Percentiles rank a stretch among this genome's conserved stretches.
These are phyloP conservation scores for Candida suzukii DNA, from an alignment of 805 yeast genomes.

Conservation along the genomic window DNA sequence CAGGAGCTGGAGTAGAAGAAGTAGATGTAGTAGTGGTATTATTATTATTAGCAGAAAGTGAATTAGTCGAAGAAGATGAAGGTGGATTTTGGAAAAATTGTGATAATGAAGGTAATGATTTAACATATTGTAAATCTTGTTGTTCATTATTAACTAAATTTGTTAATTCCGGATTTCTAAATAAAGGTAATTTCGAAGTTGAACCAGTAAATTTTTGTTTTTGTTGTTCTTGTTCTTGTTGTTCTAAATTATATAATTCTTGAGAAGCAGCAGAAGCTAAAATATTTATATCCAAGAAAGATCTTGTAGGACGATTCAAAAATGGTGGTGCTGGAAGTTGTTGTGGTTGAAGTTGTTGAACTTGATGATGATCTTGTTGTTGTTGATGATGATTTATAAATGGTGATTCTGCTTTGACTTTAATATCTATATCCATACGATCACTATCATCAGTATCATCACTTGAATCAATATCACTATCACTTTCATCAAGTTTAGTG, in stretches of 20 bases:
- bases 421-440: constrained; percentile 2
- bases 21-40: not conserved
- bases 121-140: constrained; percentile 29
- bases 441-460: constrained; percentile 12
- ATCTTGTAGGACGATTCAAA: constrained; percentile 11
- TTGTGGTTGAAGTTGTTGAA: not conserved
- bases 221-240: constrained; percentile 10
- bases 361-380: not conserved
- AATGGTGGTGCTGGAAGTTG: constrained; percentile 8
- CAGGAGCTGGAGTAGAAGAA: constrained; percentile 26
- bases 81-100: constrained; percentile 38
- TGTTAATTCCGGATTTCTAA: not conserved
- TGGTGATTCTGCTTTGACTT: not conserved
- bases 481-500: constrained; percentile 6
- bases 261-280: constrained; percentile 50
- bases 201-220: not conserved
- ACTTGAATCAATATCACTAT: constrained; percentile 15
- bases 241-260: constrained; percentile 38
- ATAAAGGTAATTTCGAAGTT: too few species aligned
- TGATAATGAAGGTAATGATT: constrained; percentile 44
- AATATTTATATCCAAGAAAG: constrained; percentile 37
- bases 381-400: not conserved
- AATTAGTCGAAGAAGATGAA: constrained; percentile 18
- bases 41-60: constrained; percentile 13
- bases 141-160: not conserved